These are phyloP conservation scores for Ailanthus altissimus DNA, from an alignment of 345 rosid genomes.

Conservation along the genomic window DNA sequence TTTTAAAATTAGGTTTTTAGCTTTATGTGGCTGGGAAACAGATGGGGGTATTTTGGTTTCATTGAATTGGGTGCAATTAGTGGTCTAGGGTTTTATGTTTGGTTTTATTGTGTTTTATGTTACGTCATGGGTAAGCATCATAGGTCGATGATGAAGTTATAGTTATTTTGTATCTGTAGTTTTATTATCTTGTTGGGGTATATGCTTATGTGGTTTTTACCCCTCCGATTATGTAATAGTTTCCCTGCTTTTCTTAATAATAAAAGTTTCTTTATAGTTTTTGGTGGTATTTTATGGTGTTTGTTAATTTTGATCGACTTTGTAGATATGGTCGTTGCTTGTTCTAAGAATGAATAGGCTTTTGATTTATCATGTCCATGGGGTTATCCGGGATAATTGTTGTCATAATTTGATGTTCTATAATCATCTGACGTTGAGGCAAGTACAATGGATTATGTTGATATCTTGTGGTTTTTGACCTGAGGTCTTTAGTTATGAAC, in stretches of 20 bases:
- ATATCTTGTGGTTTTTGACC: too few relatives aligned
- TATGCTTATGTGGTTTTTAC: neutral
- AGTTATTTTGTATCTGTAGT: neutral
- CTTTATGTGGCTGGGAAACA: neutral
- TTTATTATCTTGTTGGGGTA: neutral
- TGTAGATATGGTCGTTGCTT: too few relatives aligned
- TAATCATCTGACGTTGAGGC: too few relatives aligned
- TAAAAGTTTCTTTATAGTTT: neutral
- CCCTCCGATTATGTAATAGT: neutral
- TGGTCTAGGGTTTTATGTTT: neutral
- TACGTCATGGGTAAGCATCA: neutral
- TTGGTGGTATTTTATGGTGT: neutral
- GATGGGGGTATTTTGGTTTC: neutral
- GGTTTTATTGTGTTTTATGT: neutral
- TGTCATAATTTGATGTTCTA: too few relatives aligned
- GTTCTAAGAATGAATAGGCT: too few relatives aligned
- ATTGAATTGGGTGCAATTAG: neutral
- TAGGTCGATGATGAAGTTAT: neutral
- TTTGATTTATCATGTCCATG: too few relatives aligned
- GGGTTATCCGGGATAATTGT: too few relatives aligned
- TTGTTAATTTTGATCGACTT: neutral
- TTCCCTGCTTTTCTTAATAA: neutral
- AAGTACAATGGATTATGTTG: too few relatives aligned
- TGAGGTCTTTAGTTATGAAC: too few relatives aligned
- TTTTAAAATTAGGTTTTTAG: neutral